Conservation (phyloP, 129 eudicot species). For the Erigeron canadensis region DNA sequence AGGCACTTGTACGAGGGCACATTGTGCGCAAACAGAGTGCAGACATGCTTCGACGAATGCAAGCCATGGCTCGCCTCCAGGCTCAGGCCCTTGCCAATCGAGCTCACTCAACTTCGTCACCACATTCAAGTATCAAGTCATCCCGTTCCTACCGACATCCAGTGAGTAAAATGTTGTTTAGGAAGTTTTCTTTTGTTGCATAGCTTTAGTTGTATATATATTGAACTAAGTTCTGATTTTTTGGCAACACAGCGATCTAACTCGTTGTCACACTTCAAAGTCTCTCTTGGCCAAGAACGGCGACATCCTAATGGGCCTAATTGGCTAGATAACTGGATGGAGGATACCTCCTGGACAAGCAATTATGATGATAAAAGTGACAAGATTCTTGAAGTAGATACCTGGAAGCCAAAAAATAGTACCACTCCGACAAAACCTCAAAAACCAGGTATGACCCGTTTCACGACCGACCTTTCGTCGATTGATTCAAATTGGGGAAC, state of each 20-base stretch:
- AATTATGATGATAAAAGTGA: constrained; percentile 56
- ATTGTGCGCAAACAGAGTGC: constrained; percentile 92
- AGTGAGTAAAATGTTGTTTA: constrained; percentile 39
- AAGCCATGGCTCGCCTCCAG: constrained; percentile 94
- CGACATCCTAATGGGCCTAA: constrained; percentile 28
- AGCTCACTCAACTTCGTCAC: constrained; percentile 41
- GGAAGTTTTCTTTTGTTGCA: not conserved
- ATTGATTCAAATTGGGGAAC: constrained; percentile 46
- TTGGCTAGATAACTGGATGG: constrained; percentile 77
- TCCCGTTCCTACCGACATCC: constrained; percentile 45
- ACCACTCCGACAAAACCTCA: constrained; percentile 45
- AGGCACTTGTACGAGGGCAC: constrained; percentile 93
- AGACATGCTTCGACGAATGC: constrained; percentile 93
- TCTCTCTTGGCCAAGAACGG: constrained; percentile 25
- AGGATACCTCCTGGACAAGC: constrained; percentile 53
- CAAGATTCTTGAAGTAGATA: constrained; percentile 90
- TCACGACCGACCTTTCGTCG: constrained; percentile 25
- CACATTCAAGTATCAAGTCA: constrained; percentile 51
- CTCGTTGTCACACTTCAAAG: constrained; percentile 42
- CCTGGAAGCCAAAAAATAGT: constrained; percentile 57
- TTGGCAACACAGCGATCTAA: constrained; percentile 46
- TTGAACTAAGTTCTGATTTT: not conserved
- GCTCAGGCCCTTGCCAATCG: constrained; percentile 80
- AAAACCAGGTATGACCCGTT: constrained; percentile 42
- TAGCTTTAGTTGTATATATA: not conserved